phyloP scores from a whole-genome alignment of 176 grass and related monocot genomes.

The Lolium rigidum region DNA sequence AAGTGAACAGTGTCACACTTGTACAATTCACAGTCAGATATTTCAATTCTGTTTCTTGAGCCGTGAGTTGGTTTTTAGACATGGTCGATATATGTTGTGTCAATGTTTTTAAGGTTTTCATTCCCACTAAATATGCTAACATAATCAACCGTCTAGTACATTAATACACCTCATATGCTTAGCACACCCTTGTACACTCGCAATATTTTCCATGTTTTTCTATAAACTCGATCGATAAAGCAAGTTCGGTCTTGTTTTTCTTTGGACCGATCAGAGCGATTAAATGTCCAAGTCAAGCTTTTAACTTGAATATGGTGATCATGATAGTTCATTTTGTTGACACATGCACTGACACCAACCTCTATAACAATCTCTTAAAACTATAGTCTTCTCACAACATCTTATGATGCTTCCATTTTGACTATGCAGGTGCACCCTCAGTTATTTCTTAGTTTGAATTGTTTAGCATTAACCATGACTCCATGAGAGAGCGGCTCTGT shows the following conservation, averaged over 20 bases:
- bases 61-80: background rate
- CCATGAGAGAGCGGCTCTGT: background rate
- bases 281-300: background rate
- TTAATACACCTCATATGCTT: background rate
- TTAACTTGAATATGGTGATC: background rate
- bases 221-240: background rate
- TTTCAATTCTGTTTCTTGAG: background rate
- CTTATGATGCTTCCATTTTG: too few relatives aligned
- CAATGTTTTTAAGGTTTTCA: background rate
- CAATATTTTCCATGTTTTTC: background rate
- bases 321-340: slow-evolving; percentile 12
- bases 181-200: background rate
- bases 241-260: background rate
- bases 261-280: background rate
- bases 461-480: background rate
- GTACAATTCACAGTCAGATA: too few relatives aligned
- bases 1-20: too few relatives aligned
- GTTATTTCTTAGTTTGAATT: too few relatives aligned
- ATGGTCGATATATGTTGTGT: background rate
- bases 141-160: background rate
- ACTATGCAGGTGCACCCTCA: too few relatives aligned
- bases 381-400: too few relatives aligned
- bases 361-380: too few relatives aligned
- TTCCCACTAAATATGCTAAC: background rate
- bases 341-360: too few relatives aligned